phyloP scores from a whole-genome alignment of 164 flowering plant species.

The Umbilicus rupestris region DNA sequence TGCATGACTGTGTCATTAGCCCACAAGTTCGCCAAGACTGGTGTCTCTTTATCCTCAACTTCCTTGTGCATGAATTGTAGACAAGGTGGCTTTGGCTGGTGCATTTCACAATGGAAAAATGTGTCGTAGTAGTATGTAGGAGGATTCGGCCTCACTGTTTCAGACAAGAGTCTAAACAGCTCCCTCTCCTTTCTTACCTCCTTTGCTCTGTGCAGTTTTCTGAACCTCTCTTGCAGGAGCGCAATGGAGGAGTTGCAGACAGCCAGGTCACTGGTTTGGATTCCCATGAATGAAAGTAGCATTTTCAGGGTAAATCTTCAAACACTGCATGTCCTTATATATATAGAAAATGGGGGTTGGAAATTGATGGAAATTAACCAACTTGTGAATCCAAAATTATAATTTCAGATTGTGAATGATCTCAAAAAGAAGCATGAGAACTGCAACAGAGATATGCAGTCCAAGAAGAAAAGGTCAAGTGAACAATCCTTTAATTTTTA shows the following conservation, averaged over 20 bases:
- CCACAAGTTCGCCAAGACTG: constrained; percentile 9
- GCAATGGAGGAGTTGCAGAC: constrained; percentile 2
- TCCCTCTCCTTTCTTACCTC: constrained; percentile 33
- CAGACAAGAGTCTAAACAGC: constrained; percentile 15
- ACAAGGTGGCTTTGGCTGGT: neutral
- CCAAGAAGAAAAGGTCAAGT: constrained; percentile 17
- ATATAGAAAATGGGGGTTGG: constrained; percentile 10
- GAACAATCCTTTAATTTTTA: constrained; percentile 8
- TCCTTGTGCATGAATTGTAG: neutral
- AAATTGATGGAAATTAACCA: neutral
- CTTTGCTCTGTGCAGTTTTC: constrained; percentile 25
- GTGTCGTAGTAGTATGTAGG: constrained; percentile 3
- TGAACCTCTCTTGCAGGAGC: constrained; percentile 3
- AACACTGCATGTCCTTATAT: constrained; percentile 9
- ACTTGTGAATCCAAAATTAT: neutral
- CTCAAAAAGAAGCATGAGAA: constrained; percentile 3
- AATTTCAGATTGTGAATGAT: constrained; percentile 10
- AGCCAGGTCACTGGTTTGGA: neutral
- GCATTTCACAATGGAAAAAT: neutral
- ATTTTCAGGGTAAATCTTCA: constrained; percentile 4
- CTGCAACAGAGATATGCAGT: constrained; percentile 13
- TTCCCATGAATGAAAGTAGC: neutral
- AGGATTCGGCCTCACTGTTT: constrained; percentile 21
- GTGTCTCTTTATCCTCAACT: constrained; percentile 7
- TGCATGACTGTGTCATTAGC: constrained; percentile 14